Evolutionary conservation across 164 flowering plant genomes (phyloP), one percentile per base, ranked within the genome.

Genomic region (Pachysandra terminalis): DNA sequence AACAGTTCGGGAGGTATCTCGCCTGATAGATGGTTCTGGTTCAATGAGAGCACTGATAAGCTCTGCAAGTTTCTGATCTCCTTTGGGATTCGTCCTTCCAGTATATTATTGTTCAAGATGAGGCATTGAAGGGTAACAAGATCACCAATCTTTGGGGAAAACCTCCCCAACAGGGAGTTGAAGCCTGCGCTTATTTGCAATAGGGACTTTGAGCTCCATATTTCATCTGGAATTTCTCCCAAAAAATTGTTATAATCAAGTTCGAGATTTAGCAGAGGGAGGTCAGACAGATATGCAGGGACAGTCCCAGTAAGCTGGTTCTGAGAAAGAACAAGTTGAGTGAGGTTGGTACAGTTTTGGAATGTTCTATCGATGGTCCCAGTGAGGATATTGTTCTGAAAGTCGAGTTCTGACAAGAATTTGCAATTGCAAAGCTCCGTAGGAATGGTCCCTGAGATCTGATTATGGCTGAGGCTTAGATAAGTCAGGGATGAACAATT

Each of bases 211-310:
- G 71, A 61, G 22, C 65, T 59, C 71, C 71, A 68, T 68, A 68
- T 23, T 16, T 68, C 65, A 26, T 51, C 71, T 17, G 71, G 71
- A 53, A 68, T 68, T 52, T 52, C 35, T 35, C 71, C 71, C 49
- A 58, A 26, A 51, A 68, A 68, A 28, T 68, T 61, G 52, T 68
- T 68, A 19, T 59, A 51, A 59, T 68, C 71, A 32, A 68, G 59
- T 52, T 68, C 59, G 35, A 68, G 71, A n/a, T 54, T 68, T 14
- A 68, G 49, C 48, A 68, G 59, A 17, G 71, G 71, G n/a, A 68
- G 71, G 9, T 52, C 56, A 15, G 71, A 61, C 3, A 68, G 51
- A 68, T 68, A 68, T 2, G 53, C 24, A 61, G 65, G 71, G 35
- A 68, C 35, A 17, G 65, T 13, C 23, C 71, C 71, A 10, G 65